Percentiles rank a stretch among this genome's conserved stretches.
These are phyloP conservation scores for Boletus huronensis DNA, from an alignment of 768 basidiomycete species.

Conservation along the genomic window DNA sequence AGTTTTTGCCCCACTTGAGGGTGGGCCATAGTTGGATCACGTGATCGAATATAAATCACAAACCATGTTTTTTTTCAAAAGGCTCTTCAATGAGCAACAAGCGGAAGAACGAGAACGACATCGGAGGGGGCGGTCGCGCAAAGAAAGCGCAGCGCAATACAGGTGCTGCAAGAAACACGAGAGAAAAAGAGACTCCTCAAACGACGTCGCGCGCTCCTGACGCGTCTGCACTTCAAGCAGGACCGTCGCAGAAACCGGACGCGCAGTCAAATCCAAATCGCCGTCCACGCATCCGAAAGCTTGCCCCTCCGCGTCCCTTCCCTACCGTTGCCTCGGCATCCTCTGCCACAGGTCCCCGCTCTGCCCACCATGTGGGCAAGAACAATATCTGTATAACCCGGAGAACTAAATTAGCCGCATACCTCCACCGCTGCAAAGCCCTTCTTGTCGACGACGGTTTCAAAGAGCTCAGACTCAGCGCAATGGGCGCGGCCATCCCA, in stretches of 20 bases:
- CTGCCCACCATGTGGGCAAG: constrained; percentile 75
- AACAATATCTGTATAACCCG: constrained; percentile 79
- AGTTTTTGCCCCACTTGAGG: constrained; percentile 18
- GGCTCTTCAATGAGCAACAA: constrained; percentile 16
- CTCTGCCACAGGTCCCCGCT: constrained; percentile 77
- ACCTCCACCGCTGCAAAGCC: constrained; percentile 75
- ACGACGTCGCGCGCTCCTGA: neutral
- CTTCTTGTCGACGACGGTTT: constrained; percentile 75
- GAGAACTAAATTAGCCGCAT: constrained; percentile 66
- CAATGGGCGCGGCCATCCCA: constrained; percentile 90
- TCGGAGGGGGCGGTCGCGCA: neutral
- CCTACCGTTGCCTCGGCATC: constrained; percentile 73
- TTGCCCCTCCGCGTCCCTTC: constrained; percentile 71
- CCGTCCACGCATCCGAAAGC: constrained; percentile 51
- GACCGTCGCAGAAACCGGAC: constrained; percentile 1
- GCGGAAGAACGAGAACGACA: constrained; percentile 18
- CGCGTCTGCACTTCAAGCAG: neutral
- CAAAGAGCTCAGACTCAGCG: constrained; percentile 68
- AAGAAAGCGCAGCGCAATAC: constrained; percentile 18
- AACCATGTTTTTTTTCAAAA: too few relatives aligned
- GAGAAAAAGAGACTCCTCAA: neutral
- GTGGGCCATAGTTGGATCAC: constrained; percentile 13
- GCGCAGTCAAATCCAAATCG: constrained; percentile 7
- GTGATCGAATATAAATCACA: neutral
- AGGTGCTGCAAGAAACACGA: constrained; percentile 1